Conservation (phyloP, 2,329 filamentous ascomycete species). For the Penicillium sp. region DNA sequence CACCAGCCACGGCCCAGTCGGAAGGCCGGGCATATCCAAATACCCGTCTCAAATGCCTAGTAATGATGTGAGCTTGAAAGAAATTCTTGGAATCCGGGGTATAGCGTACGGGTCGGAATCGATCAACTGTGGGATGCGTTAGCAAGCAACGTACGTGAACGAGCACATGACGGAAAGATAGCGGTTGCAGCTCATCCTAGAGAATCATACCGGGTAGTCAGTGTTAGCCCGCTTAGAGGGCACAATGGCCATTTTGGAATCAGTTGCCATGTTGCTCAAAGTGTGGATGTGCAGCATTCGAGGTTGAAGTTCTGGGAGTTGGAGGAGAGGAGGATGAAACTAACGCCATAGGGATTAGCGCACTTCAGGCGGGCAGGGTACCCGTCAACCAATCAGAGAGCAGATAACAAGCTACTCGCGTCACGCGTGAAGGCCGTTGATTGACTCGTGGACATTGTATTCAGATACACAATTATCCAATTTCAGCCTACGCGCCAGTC, state of each 20-base stretch:
- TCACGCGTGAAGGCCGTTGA: slow-evolving; percentile 14
- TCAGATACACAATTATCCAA: neutral
- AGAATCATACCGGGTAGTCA: slow-evolving; percentile 75
- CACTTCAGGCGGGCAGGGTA: slow-evolving; percentile 12
- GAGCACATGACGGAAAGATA: neutral
- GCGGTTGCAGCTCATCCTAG: neutral
- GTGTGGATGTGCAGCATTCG: slow-evolving; percentile 19
- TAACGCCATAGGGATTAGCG: slow-evolving; percentile 22
- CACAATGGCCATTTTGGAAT: slow-evolving; percentile 52
- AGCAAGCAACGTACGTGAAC: slow-evolving; percentile 15
- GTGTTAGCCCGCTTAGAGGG: slow-evolving; percentile 77
- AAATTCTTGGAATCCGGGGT: slow-evolving; percentile 18
- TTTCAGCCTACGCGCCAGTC: neutral
- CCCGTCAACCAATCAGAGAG: slow-evolving; percentile 14
- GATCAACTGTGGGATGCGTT: slow-evolving; percentile 69
- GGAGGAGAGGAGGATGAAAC: slow-evolving; percentile 24
- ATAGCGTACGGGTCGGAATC: slow-evolving; percentile 91
- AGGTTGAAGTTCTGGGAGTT: slow-evolving; percentile 32
- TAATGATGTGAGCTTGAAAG: slow-evolving; percentile 32
- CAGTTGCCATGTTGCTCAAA: slow-evolving; percentile 37
- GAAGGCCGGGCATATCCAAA: slow-evolving; percentile 79
- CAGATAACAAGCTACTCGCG: slow-evolving; percentile 18
- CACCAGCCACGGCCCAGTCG: slow-evolving; percentile 73
- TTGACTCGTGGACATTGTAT: neutral
- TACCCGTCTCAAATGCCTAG: slow-evolving; percentile 86